Percentiles rank a stretch among this genome's conserved stretches.
These are phyloP conservation scores for Geotrichum citri-aurantii DNA, from an alignment of 1,139 yeast genomes.

Conservation along the genomic window DNA sequence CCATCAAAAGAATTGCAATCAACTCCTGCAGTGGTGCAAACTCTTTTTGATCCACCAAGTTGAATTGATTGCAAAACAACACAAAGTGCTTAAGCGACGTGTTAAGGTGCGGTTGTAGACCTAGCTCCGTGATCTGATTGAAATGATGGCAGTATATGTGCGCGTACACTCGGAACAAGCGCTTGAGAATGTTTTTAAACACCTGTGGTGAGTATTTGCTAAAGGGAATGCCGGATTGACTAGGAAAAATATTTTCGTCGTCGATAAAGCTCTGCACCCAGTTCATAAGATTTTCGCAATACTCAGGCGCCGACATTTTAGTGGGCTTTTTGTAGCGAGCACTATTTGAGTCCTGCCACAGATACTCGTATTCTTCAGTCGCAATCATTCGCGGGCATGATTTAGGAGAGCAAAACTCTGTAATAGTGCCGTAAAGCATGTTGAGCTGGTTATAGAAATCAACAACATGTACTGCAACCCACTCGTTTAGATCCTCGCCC, in stretches of 20 bases:
- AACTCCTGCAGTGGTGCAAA: conserved; percentile 89
- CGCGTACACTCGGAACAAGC: conserved; percentile 93
- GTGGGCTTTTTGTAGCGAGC: conserved; percentile 54
- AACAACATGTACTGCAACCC: conserved; percentile 85
- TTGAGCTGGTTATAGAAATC: conserved; percentile 88
- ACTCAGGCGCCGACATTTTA: conserved; percentile 85
- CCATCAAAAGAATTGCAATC: conserved; percentile 60
- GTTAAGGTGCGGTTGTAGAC: conserved; percentile 85
- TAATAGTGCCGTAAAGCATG: conserved; percentile 93
- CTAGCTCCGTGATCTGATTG: conserved; percentile 87
- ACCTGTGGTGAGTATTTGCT: conserved; percentile 48
- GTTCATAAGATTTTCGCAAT: conserved; percentile 84
- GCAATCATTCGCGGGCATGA: conserved; percentile 97
- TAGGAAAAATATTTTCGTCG: conserved; percentile 84
- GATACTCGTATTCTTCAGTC: conserved; percentile 90
- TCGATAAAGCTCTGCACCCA: conserved; percentile 92
- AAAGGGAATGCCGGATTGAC: conserved; percentile 83
- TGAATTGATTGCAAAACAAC: conserved; percentile 77
- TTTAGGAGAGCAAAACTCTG: conserved; percentile 89
- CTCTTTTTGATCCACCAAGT: conserved; percentile 68
- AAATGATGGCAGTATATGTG: conserved; percentile 97
- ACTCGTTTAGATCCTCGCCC: conserved; percentile 87
- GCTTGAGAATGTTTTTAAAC: conserved; percentile 79
- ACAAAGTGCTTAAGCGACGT: conserved; percentile 94
- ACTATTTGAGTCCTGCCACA: conserved; percentile 73